These are phyloP conservation scores for Fraxinus ornus DNA, from an alignment of 305 asterid species.

Conservation along the genomic window DNA sequence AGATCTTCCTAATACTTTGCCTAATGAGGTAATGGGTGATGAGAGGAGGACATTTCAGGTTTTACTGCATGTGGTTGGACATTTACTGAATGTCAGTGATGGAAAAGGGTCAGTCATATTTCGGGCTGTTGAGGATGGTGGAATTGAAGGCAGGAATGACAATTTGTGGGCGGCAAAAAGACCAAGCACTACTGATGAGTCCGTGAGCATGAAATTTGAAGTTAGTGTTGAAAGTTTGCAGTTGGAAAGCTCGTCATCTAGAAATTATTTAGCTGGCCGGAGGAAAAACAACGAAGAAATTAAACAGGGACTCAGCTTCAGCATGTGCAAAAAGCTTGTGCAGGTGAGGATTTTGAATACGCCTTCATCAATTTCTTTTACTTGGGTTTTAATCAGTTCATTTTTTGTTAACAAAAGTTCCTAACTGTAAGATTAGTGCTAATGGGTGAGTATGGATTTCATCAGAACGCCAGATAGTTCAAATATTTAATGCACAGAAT, in stretches of 20 bases:
- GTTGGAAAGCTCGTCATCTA: slow-evolving; percentile 41
- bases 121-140: slow-evolving; percentile 60
- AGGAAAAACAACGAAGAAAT: neutral
- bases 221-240: neutral
- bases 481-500: neutral
- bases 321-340: slow-evolving; percentile 76
- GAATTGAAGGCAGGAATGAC: slow-evolving; percentile 26
- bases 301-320: slow-evolving; percentile 54
- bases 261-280: neutral
- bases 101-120: slow-evolving; percentile 60
- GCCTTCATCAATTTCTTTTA: neutral
- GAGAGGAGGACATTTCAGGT: slow-evolving; percentile 89
- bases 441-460: neutral
- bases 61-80: slow-evolving; percentile 80
- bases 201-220: slow-evolving; percentile 48
- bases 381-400: neutral
- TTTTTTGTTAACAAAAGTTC: neutral
- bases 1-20: slow-evolving; percentile 68
- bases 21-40: slow-evolving; percentile 82
- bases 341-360: slow-evolving; percentile 49
- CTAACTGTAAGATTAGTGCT: neutral
- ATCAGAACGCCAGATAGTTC: neutral
- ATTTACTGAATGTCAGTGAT: slow-evolving; percentile 50
- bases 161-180: slow-evolving; percentile 23
- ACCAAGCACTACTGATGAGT: slow-evolving; percentile 55